Percentiles rank a stretch among this genome's conserved stretches.
Evolutionary conservation across 768 basidiomycete genomes (phyloP).

Genomic region (Asterophora lycoperdoides): DNA sequence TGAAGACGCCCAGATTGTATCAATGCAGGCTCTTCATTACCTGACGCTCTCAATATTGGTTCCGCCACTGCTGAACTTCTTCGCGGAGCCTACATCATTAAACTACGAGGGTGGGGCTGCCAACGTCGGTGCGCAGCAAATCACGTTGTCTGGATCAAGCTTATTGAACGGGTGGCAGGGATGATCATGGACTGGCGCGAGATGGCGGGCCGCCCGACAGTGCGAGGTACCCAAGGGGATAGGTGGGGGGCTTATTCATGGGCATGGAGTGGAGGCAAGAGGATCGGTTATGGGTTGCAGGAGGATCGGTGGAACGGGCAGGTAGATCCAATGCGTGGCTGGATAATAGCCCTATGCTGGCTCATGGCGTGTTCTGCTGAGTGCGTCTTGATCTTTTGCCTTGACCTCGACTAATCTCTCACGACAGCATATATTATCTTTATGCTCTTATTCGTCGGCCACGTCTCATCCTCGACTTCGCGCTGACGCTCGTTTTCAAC

Average conservation of each 20-base stretch:
- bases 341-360: slow-evolving; percentile 91
- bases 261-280: slow-evolving; percentile 79
- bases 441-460: slow-evolving; percentile 88
- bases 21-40: slow-evolving; percentile 92
- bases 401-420: slow-evolving; percentile 1
- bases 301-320: slow-evolving; percentile 61
- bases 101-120: slow-evolving; percentile 74
- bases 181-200: slow-evolving; percentile 99
- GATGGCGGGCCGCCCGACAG: slow-evolving; percentile 82
- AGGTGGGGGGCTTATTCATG: slow-evolving; percentile 65
- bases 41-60: slow-evolving; percentile 78
- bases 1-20: slow-evolving; percentile 66
- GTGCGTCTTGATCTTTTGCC: slow-evolving; percentile 41
- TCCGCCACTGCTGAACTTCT: slow-evolving; percentile 70
- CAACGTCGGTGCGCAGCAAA: slow-evolving; percentile 57
- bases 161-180: slow-evolving; percentile 35
- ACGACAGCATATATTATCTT: slow-evolving; percentile 64
- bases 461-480: slow-evolving; percentile 92
- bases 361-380: slow-evolving; percentile 75
- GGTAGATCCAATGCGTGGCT: slow-evolving; percentile 77
- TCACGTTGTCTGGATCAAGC: neutral
- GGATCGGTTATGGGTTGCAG: slow-evolving; percentile 57
- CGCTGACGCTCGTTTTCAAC: slow-evolving; percentile 84
- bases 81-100: slow-evolving; percentile 70
- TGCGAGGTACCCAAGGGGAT: slow-evolving; percentile 58